Conservation (phyloP, 306 rosid species). For the Fragaria nilgerrensis region DNA sequence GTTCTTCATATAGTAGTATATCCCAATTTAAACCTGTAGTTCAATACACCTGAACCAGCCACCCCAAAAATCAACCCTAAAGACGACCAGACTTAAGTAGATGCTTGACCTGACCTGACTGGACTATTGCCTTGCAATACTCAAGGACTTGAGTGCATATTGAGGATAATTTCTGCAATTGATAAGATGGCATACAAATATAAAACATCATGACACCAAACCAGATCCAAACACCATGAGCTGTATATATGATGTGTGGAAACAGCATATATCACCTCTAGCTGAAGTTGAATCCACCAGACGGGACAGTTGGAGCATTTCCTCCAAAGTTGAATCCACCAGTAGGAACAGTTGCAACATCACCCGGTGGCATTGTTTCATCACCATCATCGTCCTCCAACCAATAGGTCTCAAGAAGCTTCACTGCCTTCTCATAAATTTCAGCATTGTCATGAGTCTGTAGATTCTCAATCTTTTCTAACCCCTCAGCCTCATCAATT, state of each 20-base stretch:
- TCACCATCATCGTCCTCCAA: slow-evolving; percentile 97
- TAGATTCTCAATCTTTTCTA: slow-evolving; percentile 86
- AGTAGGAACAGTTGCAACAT: slow-evolving; percentile 41
- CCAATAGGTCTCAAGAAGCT: slow-evolving; percentile 94
- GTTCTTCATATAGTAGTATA: slow-evolving; percentile 26
- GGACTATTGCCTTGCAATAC: slow-evolving; percentile 21
- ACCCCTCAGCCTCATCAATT: slow-evolving; percentile 92
- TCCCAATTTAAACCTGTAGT: slow-evolving; percentile 43
- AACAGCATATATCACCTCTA: slow-evolving; percentile 41
- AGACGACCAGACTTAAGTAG: slow-evolving; percentile 33
- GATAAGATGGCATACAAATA: not conserved
- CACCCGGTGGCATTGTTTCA: slow-evolving; percentile 95
- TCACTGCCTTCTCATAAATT: slow-evolving; percentile 94
- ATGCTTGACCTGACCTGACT: slow-evolving; percentile 24
- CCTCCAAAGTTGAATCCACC: slow-evolving; percentile 67
- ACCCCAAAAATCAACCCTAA: slow-evolving; percentile 28
- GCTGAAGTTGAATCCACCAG: slow-evolving; percentile 90
- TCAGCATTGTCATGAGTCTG: slow-evolving; percentile 94
- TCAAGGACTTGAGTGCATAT: slow-evolving; percentile 19
- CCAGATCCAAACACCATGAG: slow-evolving; percentile 1
- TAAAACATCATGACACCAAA: slow-evolving; percentile 5
- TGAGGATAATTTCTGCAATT: slow-evolving; percentile 39
- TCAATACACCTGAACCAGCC: slow-evolving; percentile 36
- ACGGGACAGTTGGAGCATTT: slow-evolving; percentile 58
- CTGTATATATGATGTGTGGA: not conserved